Conservation (phyloP, 768 basidiomycete species). For the Daedaleopsis nitida region DNA sequence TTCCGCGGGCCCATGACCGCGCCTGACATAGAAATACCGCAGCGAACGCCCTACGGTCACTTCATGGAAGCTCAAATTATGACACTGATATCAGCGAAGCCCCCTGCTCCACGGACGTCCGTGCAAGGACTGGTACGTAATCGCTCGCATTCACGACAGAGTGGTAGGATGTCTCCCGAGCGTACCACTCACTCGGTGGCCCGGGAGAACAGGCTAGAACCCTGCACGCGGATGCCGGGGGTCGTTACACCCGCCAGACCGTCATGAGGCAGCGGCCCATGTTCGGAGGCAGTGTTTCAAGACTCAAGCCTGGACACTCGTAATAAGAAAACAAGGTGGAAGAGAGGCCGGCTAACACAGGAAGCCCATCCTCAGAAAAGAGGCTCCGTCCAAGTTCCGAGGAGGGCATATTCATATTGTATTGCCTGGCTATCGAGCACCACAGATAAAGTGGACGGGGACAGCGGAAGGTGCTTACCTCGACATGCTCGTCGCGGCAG, state of each 20-base stretch:
- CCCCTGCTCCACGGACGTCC: constrained; percentile 14
- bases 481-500: constrained; percentile 12
- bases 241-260: background rate
- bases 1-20: background rate
- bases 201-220: background rate
- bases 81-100: constrained; percentile 17
- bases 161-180: background rate
- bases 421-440: background rate
- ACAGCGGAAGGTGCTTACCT: background rate
- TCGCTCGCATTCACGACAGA: constrained; percentile 8
- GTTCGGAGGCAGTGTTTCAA: background rate
- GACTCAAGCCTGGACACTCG: background rate
- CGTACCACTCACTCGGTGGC: background rate
- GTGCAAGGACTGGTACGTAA: constrained; percentile 17
- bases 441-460: constrained; percentile 1
- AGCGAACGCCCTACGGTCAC: background rate
- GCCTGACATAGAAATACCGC: background rate
- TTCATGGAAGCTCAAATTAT: constrained; percentile 17
- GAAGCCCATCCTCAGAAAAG: background rate
- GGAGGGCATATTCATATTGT: background rate
- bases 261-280: background rate
- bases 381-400: background rate
- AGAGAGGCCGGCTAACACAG: background rate
- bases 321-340: background rate
- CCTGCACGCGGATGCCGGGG: background rate